Conservation (phyloP, 2,329 filamentous ascomycete genomes). For the Trichoderma aggressivum region DNA sequence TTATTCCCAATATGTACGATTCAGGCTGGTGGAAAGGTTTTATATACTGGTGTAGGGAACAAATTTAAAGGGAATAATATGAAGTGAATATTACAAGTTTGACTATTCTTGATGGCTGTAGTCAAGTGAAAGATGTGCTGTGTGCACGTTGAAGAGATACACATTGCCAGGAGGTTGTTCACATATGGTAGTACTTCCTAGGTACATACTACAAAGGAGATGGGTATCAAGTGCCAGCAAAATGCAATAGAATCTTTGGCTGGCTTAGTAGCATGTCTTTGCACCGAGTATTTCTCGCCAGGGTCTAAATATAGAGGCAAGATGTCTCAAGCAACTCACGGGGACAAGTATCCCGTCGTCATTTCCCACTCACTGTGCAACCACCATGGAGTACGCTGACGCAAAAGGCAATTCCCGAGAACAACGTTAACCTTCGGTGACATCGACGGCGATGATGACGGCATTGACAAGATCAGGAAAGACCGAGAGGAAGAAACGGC, state of each 20-base stretch:
- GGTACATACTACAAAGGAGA: background rate
- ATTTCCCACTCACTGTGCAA: background rate
- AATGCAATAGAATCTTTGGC: background rate
- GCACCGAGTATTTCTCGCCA: background rate
- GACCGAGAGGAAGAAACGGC: background rate
- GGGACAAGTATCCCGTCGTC: background rate
- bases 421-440: background rate
- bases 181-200: background rate
- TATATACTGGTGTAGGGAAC: background rate
- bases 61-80: background rate
- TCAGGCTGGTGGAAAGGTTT: background rate
- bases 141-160: background rate
- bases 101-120: background rate
- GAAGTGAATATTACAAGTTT: background rate
- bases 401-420: background rate
- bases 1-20: conserved; percentile 5
- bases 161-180: too few species aligned
- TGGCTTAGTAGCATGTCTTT: background rate
- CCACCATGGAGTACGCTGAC: background rate
- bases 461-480: background rate
- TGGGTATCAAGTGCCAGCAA: background rate
- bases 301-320: background rate
- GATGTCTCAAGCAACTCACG: background rate
- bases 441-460: background rate
- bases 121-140: background rate